These are phyloP conservation scores for Trichopus zeylanicus DNA, from an alignment of 116 monocot species.

Conservation along the genomic window DNA sequence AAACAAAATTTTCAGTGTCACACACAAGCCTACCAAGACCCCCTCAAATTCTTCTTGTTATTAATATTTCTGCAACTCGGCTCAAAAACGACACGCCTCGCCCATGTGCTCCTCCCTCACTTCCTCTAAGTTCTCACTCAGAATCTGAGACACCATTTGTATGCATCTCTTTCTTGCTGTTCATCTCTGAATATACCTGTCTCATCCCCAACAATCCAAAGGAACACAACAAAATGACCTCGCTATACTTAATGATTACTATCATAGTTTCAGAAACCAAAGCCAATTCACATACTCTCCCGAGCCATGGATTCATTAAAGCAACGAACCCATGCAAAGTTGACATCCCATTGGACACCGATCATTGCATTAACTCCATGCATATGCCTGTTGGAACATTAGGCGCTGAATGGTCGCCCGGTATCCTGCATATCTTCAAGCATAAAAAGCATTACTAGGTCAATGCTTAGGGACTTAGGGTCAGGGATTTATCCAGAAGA, in stretches of 20 bases:
- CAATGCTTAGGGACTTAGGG: neutral
- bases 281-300: neutral
- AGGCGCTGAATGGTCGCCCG: conserved; percentile 5
- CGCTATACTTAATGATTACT: neutral
- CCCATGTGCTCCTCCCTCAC: no score
- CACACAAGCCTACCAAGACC: no score
- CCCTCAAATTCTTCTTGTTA: no score
- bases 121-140: no score
- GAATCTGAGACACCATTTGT: no score
- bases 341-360: neutral
- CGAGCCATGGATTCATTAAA: neutral
- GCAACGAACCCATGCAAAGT: no score
- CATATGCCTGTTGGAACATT: no score
- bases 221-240: neutral
- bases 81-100: no score
- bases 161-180: no score
- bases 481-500: neutral
- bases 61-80: no score
- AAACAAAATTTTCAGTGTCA: no score
- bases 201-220: neutral
- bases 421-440: conserved; percentile 1
- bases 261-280: neutral
- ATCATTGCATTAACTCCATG: neutral
- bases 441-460: neutral
- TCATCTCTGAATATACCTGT: no score